These are phyloP conservation scores for Salvia miltiorrhiza DNA, from an alignment of 257 asterid genomes.

Conservation along the genomic window DNA sequence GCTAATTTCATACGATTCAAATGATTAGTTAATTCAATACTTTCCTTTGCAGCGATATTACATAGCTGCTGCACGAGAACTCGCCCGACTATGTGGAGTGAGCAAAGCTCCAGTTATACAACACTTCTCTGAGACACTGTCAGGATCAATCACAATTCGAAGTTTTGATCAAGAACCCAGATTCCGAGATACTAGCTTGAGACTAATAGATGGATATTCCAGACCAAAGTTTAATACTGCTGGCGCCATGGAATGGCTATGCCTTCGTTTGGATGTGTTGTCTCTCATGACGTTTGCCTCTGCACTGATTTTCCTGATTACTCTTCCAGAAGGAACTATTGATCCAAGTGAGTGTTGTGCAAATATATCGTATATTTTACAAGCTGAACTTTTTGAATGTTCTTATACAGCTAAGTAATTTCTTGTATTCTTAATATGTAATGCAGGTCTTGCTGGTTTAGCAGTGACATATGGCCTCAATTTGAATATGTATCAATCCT, in stretches of 20 bases:
- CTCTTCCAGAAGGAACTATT: slow-evolving; percentile 74
- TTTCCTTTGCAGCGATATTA: slow-evolving; percentile 57
- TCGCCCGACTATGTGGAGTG: slow-evolving; percentile 74
- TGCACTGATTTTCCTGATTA: slow-evolving; percentile 61
- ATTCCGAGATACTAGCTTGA: slow-evolving; percentile 67
- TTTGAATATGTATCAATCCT: slow-evolving; percentile 59
- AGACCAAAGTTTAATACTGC: slow-evolving; percentile 69
- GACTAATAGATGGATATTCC: slow-evolving; percentile 71
- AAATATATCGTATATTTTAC: neutral
- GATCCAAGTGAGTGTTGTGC: slow-evolving; percentile 58
- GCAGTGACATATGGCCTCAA: slow-evolving; percentile 87
- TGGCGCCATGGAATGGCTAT: slow-evolving; percentile 96
- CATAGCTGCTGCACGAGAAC: slow-evolving; percentile 84
- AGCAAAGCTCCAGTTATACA: slow-evolving; percentile 91
- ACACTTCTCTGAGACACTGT: slow-evolving; percentile 84
- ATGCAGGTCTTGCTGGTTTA: slow-evolving; percentile 81
- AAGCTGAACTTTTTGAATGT: neutral
- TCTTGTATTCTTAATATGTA: neutral
- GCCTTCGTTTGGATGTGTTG: slow-evolving; percentile 72
- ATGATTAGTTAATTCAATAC: neutral
- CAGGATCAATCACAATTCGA: slow-evolving; percentile 84
- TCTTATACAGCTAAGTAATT: neutral
- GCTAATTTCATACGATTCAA: neutral
- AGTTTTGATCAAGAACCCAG: slow-evolving; percentile 71
- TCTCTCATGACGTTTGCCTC: slow-evolving; percentile 68